phyloP scores from a whole-genome alignment of 2,329 filamentous ascomycete genomes.

The Ceratocystiopsis minuta region DNA sequence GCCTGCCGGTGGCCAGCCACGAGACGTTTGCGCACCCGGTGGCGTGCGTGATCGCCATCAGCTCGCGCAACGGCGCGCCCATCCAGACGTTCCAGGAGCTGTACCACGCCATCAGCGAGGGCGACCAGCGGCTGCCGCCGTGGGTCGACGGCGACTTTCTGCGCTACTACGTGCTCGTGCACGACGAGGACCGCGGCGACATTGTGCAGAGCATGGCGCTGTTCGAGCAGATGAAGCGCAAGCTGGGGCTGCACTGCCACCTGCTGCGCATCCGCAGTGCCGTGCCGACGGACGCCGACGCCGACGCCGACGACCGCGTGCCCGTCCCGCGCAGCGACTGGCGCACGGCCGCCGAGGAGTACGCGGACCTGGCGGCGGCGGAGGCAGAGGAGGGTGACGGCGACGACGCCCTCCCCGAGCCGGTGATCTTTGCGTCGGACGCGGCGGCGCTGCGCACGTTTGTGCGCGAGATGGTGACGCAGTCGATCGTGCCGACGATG shows the following conservation, averaged over 20 bases:
- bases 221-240: constrained; percentile 98
- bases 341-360: constrained; percentile 74
- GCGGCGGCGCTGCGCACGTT: constrained; percentile 75
- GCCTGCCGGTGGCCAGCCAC: constrained; percentile 59
- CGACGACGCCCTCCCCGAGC: constrained; percentile 44
- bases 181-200: constrained; percentile 91
- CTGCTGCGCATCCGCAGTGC: constrained; percentile 69
- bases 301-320: constrained; percentile 70
- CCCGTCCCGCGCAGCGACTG: constrained; percentile 69
- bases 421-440: constrained; percentile 84
- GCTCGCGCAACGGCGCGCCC: constrained; percentile 64
- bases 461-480: constrained; percentile 83
- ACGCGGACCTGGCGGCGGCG: constrained; percentile 52
- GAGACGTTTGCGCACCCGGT: constrained; percentile 93
- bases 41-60: constrained; percentile 86
- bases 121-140: constrained; percentile 51
- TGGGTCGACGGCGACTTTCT: constrained; percentile 90
- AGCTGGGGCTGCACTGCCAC: constrained; percentile 90
- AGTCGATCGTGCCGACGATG: constrained; percentile 92
- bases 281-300: constrained; percentile 43
- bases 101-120: constrained; percentile 70
- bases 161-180: constrained; percentile 87
- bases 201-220: constrained; percentile 75
- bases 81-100: constrained; percentile 74
- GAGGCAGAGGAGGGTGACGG: constrained; percentile 25